Evolutionary conservation across 1,284 basidiomycete genomes (phyloP).

Genomic region (Calocybe gambosa): DNA sequence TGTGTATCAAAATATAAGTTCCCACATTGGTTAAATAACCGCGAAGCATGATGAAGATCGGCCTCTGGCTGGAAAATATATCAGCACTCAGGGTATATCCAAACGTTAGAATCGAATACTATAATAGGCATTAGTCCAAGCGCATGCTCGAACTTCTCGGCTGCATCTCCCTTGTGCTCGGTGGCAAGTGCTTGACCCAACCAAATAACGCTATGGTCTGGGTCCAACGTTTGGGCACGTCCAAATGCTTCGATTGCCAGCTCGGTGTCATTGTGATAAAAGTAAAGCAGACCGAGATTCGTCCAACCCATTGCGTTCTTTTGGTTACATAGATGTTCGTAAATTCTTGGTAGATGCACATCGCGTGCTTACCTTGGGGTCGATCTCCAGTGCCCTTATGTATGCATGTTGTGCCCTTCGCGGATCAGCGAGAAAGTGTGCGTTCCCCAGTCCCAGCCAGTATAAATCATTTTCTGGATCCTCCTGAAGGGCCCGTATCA

Average conservation of each 20-base stretch:
- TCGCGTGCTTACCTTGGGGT: constrained; percentile 53
- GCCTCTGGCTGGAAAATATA: constrained; percentile 59
- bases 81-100: constrained; percentile 7
- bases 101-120: constrained; percentile 32
- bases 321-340: constrained; percentile 10
- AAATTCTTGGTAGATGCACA: constrained; percentile 5
- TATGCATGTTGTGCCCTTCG: constrained; percentile 88
- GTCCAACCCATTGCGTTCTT: constrained; percentile 82
- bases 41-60: constrained; percentile 74
- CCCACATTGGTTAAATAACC: constrained; percentile 48
- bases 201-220: constrained; percentile 90
- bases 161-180: constrained; percentile 59
- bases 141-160: constrained; percentile 79
- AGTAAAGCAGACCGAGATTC: constrained; percentile 86
- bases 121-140: constrained; percentile 63
- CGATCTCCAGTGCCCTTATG: constrained; percentile 83
- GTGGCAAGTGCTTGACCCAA: constrained; percentile 89
- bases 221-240: constrained; percentile 87
- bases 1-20: constrained; percentile 23
- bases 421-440: constrained; percentile 64
- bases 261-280: constrained; percentile 76
- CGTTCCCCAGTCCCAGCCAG: constrained; percentile 80
- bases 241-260: constrained; percentile 85
- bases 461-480: constrained; percentile 72
- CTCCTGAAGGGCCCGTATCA: constrained; percentile 73